Evolutionary conservation across 495 filamentous ascomycete species (phyloP).

Genomic region (Tuber borchii): DNA sequence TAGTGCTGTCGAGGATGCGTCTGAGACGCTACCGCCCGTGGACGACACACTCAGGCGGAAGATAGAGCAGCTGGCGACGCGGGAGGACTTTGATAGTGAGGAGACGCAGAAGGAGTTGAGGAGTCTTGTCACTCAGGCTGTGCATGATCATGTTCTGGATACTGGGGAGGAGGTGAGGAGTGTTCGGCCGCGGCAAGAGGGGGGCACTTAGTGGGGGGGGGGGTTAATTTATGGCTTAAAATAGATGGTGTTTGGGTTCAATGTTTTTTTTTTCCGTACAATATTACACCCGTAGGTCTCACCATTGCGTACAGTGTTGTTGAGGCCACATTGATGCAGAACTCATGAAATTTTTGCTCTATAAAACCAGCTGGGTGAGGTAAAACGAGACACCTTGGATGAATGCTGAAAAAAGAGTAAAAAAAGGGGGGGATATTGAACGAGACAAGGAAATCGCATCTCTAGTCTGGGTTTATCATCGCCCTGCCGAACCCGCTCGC

Average conservation of each 20-base stretch:
- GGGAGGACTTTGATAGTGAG: constrained; percentile 65
- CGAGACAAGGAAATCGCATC: constrained; percentile 10
- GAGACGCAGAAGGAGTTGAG: constrained; percentile 64
- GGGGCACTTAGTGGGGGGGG: neutral
- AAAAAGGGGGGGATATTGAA: neutral
- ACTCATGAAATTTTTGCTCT: neutral
- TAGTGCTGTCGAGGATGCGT: constrained; percentile 58
- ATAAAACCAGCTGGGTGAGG: neutral
- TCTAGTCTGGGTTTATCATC: constrained; percentile 15
- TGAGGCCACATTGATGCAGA: neutral
- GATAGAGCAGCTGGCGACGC: constrained; percentile 69
- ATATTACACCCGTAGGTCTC: neutral
- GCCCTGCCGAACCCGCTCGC: neutral
- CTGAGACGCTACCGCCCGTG: constrained; percentile 51
- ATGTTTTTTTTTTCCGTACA: neutral
- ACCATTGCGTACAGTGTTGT: neutral
- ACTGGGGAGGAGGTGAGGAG: constrained; percentile 44
- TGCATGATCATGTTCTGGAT: constrained; percentile 51
- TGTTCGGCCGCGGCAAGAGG: constrained; percentile 26
- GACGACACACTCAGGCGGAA: constrained; percentile 66
- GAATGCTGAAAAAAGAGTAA: neutral
- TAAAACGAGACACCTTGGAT: neutral
- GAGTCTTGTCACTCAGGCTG: constrained; percentile 62
- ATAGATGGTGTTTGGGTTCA: neutral
- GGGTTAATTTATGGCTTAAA: neutral